Percentiles rank a stretch among this genome's conserved stretches.
Conservation (phyloP, 768 basidiomycete genomes). For the Boletus sensibilis region DNA sequence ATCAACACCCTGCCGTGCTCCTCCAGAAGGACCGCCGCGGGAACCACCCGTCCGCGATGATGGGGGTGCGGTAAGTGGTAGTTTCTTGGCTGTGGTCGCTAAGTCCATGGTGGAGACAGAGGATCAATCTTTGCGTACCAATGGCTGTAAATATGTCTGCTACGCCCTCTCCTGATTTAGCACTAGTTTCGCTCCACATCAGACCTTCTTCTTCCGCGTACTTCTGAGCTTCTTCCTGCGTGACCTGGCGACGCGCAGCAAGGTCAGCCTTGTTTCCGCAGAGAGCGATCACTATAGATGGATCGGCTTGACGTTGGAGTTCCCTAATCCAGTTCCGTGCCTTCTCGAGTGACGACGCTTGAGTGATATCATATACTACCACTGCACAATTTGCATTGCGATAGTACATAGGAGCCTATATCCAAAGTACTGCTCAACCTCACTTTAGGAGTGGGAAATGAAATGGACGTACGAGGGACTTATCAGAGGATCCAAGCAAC, state of each 20-base stretch:
- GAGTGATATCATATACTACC: conserved; percentile 96
- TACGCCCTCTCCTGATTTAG: conserved; percentile 87
- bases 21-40: conserved; percentile 50
- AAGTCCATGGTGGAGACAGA: neutral
- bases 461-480: conserved; percentile 47
- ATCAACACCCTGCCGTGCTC: conserved; percentile 66
- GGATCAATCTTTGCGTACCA: conserved; percentile 47
- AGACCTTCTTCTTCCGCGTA: conserved; percentile 90
- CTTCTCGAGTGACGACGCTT: conserved; percentile 87
- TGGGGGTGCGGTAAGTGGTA: conserved; percentile 78
- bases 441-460: neutral
- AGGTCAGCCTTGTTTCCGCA: conserved; percentile 96
- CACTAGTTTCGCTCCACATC: conserved; percentile 91
- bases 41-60: conserved; percentile 55
- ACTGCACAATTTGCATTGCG: conserved; percentile 93
- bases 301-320: conserved; percentile 96
- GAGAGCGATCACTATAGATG: conserved; percentile 92
- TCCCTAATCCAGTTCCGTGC: conserved; percentile 96
- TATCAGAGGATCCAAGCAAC: conserved; percentile 12
- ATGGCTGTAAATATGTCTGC: conserved; percentile 83
- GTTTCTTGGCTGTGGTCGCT: conserved; percentile 67
- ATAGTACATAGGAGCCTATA: conserved; percentile 93
- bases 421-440: conserved; percentile 3
- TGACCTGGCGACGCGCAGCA: conserved; percentile 77
- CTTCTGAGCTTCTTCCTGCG: conserved; percentile 87